phyloP scores from a whole-genome alignment of 2,329 filamentous ascomycete species.

The Colletotrichum godetiae region DNA sequence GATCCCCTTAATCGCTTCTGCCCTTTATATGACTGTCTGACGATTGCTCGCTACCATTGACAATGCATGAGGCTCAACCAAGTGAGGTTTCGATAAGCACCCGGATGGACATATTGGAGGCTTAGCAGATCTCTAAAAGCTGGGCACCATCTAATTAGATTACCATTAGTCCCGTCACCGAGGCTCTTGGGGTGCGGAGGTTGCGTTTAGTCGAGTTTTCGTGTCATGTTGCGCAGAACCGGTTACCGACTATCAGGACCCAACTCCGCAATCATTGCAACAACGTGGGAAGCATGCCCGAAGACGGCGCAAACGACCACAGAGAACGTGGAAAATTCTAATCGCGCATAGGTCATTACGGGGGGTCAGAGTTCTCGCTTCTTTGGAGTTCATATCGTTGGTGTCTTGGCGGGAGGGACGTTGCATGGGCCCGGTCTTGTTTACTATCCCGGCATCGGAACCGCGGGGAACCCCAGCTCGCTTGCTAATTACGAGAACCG shows the following conservation, averaged over 20 bases:
- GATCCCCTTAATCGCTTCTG: no score
- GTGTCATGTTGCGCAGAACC: neutral
- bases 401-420: conserved; percentile 20
- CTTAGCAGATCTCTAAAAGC: neutral
- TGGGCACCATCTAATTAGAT: conserved; percentile 20
- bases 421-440: neutral
- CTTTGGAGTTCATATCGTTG: conserved; percentile 3
- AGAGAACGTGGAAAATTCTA: neutral
- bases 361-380: conserved; percentile 6
- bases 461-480: conserved; percentile 12
- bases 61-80: conserved; percentile 10
- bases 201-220: conserved; percentile 9
- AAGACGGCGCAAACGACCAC: neutral
- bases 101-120: conserved; percentile 14
- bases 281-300: conserved; percentile 5
- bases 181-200: neutral
- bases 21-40: neutral
- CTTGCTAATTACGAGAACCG: neutral
- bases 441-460: conserved; percentile 15
- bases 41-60: neutral
- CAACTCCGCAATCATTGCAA: conserved; percentile 16
- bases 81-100: conserved; percentile 17
- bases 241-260: conserved; percentile 10
- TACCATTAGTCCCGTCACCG: neutral
- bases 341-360: conserved; percentile 14